Conservation (phyloP, 2,329 filamentous ascomycete genomes). For the Fusarium sp. region DNA sequence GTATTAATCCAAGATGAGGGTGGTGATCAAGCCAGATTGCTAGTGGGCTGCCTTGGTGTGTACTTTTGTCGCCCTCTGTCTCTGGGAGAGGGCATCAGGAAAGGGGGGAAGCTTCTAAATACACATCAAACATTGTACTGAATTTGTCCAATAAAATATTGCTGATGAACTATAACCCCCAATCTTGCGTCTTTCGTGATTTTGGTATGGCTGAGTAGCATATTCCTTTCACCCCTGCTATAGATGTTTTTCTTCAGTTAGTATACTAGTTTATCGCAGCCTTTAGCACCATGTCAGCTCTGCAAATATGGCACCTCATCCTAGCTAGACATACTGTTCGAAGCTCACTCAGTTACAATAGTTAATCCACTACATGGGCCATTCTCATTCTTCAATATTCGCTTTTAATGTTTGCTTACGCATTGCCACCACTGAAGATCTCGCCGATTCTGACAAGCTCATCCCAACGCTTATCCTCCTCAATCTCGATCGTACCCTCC, state of each 20-base stretch:
- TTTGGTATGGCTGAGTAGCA: background rate
- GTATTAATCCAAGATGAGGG: background rate
- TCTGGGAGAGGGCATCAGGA: background rate
- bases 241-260: background rate
- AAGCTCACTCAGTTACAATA: too few relatives aligned
- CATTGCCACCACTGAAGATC: slow-evolving; percentile 3
- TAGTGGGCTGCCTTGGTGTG: too few relatives aligned
- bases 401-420: background rate
- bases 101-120: background rate
- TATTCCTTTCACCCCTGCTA: too few relatives aligned
- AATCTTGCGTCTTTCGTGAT: too few relatives aligned
- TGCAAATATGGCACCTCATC: background rate
- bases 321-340: background rate
- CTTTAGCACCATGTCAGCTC: background rate
- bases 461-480: slow-evolving; percentile 52
- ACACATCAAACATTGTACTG: too few relatives aligned
- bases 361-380: background rate
- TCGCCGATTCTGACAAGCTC: slow-evolving; percentile 41
- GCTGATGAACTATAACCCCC: background rate
- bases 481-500: slow-evolving; percentile 48
- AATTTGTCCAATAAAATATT: background rate
- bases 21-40: too few relatives aligned
- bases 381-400: background rate
- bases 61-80: background rate
- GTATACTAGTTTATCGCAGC: background rate